phyloP scores from a whole-genome alignment of 164 flowering plant species.

The Vitis labrusca region DNA sequence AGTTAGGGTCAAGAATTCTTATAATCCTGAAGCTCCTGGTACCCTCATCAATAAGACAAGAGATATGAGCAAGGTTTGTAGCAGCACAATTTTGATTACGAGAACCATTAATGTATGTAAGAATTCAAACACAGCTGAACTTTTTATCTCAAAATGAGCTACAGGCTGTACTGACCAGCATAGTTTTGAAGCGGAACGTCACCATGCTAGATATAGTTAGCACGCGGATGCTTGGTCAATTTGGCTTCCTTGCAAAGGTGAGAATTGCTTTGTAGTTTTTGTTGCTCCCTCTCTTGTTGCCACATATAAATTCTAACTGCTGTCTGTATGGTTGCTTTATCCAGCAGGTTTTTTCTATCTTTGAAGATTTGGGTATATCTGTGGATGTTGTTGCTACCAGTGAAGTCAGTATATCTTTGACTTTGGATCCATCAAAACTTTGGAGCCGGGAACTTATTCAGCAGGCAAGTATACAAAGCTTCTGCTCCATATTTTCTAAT shows the following conservation, averaged over 20 bases:
- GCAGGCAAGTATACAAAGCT: constrained; percentile 80
- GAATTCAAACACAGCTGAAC: too few species aligned
- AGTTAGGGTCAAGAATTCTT: too few species aligned
- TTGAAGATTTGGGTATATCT: constrained; percentile 94
- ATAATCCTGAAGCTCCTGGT: too few species aligned
- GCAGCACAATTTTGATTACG: too few species aligned
- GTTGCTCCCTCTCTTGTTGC: neutral
- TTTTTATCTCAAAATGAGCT: too few species aligned
- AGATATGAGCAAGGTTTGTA: too few species aligned
- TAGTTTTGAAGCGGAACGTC: constrained; percentile 88
- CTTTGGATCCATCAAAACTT: constrained; percentile 90
- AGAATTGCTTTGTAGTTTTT: neutral
- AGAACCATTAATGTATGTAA: too few species aligned
- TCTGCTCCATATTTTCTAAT: neutral
- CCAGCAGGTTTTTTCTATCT: constrained; percentile 77
- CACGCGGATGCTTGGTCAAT: constrained; percentile 97
- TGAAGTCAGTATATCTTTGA: constrained; percentile 97
- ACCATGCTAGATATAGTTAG: constrained; percentile 98
- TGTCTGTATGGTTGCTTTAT: neutral
- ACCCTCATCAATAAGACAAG: too few species aligned
- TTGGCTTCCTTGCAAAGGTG: constrained; percentile 95
- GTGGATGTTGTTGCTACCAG: constrained; percentile 98
- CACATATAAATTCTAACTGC: too few species aligned
- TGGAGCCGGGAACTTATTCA: constrained; percentile 97
- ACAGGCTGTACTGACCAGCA: constrained; percentile 93